A percentile compares a stretch with the other conserved stretches of the same genome.
phyloP scores from a whole-genome alignment of 129 eudicot species.

The Lactuca saligna region DNA sequence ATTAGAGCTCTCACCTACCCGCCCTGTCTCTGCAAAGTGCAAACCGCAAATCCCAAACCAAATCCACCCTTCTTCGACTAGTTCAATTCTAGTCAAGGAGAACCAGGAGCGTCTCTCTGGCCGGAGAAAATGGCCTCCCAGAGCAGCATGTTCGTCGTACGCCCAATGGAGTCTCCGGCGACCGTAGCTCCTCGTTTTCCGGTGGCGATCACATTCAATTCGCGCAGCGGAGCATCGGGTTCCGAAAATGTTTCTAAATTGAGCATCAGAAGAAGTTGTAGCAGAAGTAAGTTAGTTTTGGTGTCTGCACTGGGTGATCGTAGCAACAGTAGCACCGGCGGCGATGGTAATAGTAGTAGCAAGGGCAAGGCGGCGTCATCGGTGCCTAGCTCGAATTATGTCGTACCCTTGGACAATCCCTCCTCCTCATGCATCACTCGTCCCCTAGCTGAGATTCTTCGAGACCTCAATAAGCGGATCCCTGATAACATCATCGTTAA shows the following conservation, averaged over 20 bases:
- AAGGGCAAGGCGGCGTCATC: constrained; percentile 17
- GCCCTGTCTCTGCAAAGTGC: constrained; percentile 13
- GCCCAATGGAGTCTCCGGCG: constrained; percentile 6
- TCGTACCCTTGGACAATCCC: constrained; percentile 74
- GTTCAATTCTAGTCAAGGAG: background rate
- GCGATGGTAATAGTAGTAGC: constrained; percentile 13
- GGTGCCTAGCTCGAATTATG: constrained; percentile 71
- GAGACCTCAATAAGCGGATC: constrained; percentile 90
- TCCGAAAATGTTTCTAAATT: constrained; percentile 1
- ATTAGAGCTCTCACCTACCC: constrained; percentile 29
- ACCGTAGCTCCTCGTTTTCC: constrained; percentile 11
- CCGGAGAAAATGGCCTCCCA: constrained; percentile 28
- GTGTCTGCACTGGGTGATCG: constrained; percentile 31
- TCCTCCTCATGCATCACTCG: constrained; percentile 71
- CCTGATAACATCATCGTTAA: constrained; percentile 69
- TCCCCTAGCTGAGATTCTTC: constrained; percentile 76
- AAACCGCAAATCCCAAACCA: background rate
- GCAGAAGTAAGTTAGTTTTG: constrained; percentile 8
- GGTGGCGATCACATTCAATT: constrained; percentile 23
- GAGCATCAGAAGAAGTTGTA: constrained; percentile 5
- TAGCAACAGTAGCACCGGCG: constrained; percentile 20
- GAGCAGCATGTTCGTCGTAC: constrained; percentile 21
- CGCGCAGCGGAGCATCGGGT: background rate
- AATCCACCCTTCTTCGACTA: background rate
- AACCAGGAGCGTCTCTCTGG: background rate